Conservation (phyloP, 2,329 filamentous ascomycete genomes). For the Orbilia ellipsospora region DNA sequence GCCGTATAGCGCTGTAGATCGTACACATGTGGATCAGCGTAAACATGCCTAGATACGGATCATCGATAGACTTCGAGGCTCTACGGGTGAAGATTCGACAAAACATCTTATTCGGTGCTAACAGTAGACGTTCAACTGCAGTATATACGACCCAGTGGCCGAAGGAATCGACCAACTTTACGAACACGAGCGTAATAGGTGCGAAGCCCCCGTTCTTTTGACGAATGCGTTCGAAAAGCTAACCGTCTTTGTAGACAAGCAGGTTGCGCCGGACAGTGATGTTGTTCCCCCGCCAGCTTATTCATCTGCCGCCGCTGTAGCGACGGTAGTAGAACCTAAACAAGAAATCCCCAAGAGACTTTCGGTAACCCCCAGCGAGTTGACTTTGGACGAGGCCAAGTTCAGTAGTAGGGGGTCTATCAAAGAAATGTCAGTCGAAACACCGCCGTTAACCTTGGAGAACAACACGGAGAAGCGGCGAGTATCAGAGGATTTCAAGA, state of each 20-base stretch:
- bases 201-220: neutral
- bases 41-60: conserved; percentile 43
- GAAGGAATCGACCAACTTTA: conserved; percentile 18
- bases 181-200: conserved; percentile 31
- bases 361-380: conserved; percentile 48
- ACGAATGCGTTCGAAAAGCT: conserved; percentile 18
- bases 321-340: conserved; percentile 24
- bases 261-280: conserved; percentile 43
- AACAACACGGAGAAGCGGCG: conserved; percentile 51
- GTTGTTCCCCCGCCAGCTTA: conserved; percentile 38
- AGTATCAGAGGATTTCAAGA: conserved; percentile 48
- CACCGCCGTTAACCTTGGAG: conserved; percentile 43
- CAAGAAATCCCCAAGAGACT: conserved; percentile 52
- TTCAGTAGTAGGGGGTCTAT: conserved; percentile 29
- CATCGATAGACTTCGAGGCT: conserved; percentile 49
- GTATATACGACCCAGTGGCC: conserved; percentile 53
- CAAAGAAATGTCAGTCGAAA: conserved; percentile 38
- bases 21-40: conserved; percentile 19
- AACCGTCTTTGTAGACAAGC: conserved; percentile 32
- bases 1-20: conserved; percentile 15
- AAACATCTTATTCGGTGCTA: conserved; percentile 52
- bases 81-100: conserved; percentile 52
- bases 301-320: conserved; percentile 24
- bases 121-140: conserved; percentile 38
- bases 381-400: conserved; percentile 42